Evolutionary conservation across 768 basidiomycete species (phyloP), one percentile per base, ranked within the genome.

Genomic region (Omphalotus guepiniiformis): DNA sequence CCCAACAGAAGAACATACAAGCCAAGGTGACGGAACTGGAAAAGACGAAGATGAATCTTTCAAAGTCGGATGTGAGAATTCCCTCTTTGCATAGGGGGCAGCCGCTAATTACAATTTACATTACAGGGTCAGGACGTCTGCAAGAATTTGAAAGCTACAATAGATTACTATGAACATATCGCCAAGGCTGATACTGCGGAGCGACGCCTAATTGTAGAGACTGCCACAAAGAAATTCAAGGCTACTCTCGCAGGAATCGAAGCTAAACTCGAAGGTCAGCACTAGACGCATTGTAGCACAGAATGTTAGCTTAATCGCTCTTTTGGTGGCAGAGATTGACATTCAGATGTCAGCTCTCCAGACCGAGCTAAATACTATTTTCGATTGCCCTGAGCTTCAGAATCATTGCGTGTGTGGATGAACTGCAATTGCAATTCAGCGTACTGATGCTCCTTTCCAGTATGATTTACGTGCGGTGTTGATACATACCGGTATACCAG

Each of bases 391-490:
- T 0, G 87, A 87, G 52, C 61, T 91, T 28, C 80, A 83, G 55
- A 64, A 76, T 41, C 71, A 76, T 56, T 75, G 73, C 53, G 88
- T 80, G 50, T 27, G 75, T 67, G n/a, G n/a, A n/a, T n/a, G n/a
- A n/a, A n/a, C n/a, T n/a, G n/a, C n/a, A n/a, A n/a, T n/a, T n/a
- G n/a, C n/a, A n/a, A n/a, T n/a, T n/a, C n/a, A n/a, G n/a, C n/a
- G n/a, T n/a, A n/a, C n/a, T n/a, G n/a, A n/a, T n/a, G n/a, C n/a
- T 25, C n/a, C 36, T 5, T 25, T n/a, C 9, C 34, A 91, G 88
- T 93, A 91, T 56, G 87, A 90, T 53, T 76, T 93, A 19, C 83
- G 87, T 2, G 83, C 77, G 6, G 88, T 90, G 4, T 71, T 91
- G 30, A 70, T 88, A 38, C 85, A 90, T 54, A 87, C 85, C 9